phyloP scores from a whole-genome alignment of 768 basidiomycete species.

The Mycena alexandri region DNA sequence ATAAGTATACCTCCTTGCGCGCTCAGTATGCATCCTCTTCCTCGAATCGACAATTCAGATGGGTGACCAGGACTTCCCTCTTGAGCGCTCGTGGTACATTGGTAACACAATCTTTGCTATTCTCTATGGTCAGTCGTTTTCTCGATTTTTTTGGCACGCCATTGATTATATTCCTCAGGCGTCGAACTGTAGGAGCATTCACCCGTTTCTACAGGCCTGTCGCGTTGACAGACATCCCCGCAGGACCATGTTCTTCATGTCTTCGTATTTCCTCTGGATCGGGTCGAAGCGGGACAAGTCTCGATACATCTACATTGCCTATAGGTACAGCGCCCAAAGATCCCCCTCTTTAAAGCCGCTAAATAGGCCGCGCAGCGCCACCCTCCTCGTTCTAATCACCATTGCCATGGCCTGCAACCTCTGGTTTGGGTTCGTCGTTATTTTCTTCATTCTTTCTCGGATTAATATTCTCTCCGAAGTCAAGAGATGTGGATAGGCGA shows the following conservation, averaged over 20 bases:
- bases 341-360: no score
- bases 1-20: slow-evolving; percentile 3
- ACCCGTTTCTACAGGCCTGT: no score
- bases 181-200: no score
- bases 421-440: slow-evolving; percentile 1
- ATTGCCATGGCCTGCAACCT: slow-evolving; percentile 24
- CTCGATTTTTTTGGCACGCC: not conserved
- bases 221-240: no score
- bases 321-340: not conserved
- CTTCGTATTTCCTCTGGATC: slow-evolving; percentile 23
- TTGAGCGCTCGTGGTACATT: slow-evolving; percentile 26
- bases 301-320: slow-evolving; percentile 25
- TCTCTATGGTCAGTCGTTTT: slow-evolving; percentile 14
- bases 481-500: slow-evolving; percentile 11
- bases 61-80: slow-evolving; percentile 20
- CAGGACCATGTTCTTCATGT: slow-evolving; percentile 35
- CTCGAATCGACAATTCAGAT: not conserved
- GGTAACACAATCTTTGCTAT: slow-evolving; percentile 32
- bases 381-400: slow-evolving; percentile 20
- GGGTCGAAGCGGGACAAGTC: slow-evolving; percentile 7
- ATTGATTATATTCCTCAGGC: slow-evolving; percentile 6
- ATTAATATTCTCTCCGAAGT: no score
- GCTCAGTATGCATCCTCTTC: not conserved
- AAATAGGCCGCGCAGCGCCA: not conserved
- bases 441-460: no score